A percentile compares a stretch with the other conserved stretches of the same genome.
phyloP scores from a whole-genome alignment of 192 early-diverging fungal species.

The Radiomyces spectabilis region DNA sequence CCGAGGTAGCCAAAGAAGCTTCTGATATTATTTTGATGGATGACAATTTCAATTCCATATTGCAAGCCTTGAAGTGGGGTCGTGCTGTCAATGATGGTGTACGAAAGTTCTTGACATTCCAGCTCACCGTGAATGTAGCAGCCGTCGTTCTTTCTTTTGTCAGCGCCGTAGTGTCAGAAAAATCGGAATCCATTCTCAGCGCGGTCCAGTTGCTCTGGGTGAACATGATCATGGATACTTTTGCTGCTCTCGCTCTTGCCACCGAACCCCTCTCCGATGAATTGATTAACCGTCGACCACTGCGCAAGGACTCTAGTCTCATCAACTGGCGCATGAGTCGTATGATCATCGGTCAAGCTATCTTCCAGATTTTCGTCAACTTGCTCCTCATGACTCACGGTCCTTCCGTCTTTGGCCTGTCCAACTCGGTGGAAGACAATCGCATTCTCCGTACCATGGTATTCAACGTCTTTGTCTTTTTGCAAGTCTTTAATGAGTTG shows the following conservation, averaged over 20 bases:
- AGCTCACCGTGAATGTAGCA: slow-evolving; percentile 77
- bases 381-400: slow-evolving; percentile 51
- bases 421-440: slow-evolving; percentile 21
- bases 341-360: slow-evolving; percentile 82
- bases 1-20: slow-evolving; percentile 78
- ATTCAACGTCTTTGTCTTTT: slow-evolving; percentile 92
- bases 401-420: slow-evolving; percentile 53
- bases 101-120: slow-evolving; percentile 83
- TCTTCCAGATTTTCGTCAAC: slow-evolving; percentile 83
- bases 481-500: slow-evolving; percentile 92
- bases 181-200: slow-evolving; percentile 67
- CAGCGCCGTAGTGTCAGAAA: slow-evolving; percentile 54
- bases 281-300: slow-evolving; percentile 73
- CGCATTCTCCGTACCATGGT: slow-evolving; percentile 64
- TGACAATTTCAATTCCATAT: slow-evolving; percentile 80
- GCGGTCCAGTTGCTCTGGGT: slow-evolving; percentile 93
- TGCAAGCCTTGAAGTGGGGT: slow-evolving; percentile 75
- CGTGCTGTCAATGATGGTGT: slow-evolving; percentile 76
- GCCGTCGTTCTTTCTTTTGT: slow-evolving; percentile 68
- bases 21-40: slow-evolving; percentile 83
- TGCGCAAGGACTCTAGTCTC: slow-evolving; percentile 64
- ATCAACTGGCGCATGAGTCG: slow-evolving; percentile 87
- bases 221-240: slow-evolving; percentile 91
- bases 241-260: slow-evolving; percentile 84
- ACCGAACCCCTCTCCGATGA: slow-evolving; percentile 85